Conservation (phyloP, 345 rosid genomes). For the Cardiospermum halicacabum region DNA sequence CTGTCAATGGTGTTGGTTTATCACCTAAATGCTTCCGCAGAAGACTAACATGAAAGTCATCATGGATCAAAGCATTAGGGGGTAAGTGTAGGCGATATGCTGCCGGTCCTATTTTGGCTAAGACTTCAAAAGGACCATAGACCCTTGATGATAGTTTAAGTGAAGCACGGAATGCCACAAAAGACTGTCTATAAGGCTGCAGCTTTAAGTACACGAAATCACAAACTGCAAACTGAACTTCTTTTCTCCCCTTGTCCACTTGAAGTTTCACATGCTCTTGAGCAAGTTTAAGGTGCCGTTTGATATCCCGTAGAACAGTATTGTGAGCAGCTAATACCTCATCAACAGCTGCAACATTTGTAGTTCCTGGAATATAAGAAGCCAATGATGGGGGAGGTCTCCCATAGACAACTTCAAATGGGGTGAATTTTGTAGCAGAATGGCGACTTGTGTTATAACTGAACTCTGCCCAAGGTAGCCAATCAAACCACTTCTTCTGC, state of each 20-base stretch:
- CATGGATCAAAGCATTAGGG: not conserved
- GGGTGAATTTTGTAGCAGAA: not conserved
- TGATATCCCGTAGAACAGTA: not conserved
- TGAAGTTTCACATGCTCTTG: not conserved
- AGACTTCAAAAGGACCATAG: not conserved
- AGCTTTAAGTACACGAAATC: not conserved
- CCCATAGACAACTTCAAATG: not conserved
- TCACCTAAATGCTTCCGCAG: no score
- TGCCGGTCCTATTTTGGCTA: not conserved
- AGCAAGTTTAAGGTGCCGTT: not conserved
- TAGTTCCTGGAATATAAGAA: not conserved
- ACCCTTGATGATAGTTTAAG: not conserved
- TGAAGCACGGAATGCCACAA: not conserved
- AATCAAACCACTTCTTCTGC: no score
- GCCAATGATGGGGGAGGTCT: not conserved
- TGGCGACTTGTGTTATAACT: not conserved
- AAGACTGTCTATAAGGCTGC: not conserved
- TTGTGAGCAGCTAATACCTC: not conserved
- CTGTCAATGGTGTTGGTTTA: no score
- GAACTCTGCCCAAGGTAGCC: no score
- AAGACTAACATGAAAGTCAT: not conserved
- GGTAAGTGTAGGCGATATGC: not conserved
- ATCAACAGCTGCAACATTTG: not conserved
- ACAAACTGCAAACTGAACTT: not conserved
- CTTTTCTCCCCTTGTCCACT: not conserved